phyloP scores from a whole-genome alignment of 257 asterid genomes.

The Capsicum rhomboideum region DNA sequence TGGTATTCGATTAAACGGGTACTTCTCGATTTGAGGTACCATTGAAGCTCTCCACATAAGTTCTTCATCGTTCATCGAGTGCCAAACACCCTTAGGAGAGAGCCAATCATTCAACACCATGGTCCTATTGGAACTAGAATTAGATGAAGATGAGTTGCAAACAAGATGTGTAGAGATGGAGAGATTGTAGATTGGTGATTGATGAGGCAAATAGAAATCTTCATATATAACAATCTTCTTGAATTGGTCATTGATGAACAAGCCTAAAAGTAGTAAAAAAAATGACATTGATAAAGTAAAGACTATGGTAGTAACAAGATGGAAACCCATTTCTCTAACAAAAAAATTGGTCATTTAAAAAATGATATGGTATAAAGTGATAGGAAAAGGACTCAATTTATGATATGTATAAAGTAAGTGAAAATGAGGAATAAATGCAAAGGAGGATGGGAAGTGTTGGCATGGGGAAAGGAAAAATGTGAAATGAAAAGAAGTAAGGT shows the following conservation, averaged over 20 bases:
- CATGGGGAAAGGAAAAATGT: conserved; percentile 1
- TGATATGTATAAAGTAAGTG: not conserved
- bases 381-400: not conserved
- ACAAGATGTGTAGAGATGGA: conserved; percentile 9
- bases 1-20: conserved; percentile 38
- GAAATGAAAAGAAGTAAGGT: not conserved
- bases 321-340: conserved; percentile 33
- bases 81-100: conserved; percentile 15
- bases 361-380: not conserved
- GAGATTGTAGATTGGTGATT: conserved; percentile 23
- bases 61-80: conserved; percentile 51
- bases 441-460: not conserved
- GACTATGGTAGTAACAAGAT: conserved; percentile 37
- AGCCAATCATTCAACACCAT: not conserved
- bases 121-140: conserved; percentile 8
- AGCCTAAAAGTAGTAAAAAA: conserved; percentile 33
- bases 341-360: conserved; percentile 11
- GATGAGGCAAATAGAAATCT: conserved; percentile 35
- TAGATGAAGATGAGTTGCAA: not conserved
- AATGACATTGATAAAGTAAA: conserved; percentile 37
- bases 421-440: not conserved
- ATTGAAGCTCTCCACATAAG: conserved; percentile 63
- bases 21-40: conserved; percentile 34
- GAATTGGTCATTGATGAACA: conserved; percentile 47
- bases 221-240: conserved; percentile 39